phyloP scores from a whole-genome alignment of 176 grass and related monocot genomes.

The Carex kokanica region DNA sequence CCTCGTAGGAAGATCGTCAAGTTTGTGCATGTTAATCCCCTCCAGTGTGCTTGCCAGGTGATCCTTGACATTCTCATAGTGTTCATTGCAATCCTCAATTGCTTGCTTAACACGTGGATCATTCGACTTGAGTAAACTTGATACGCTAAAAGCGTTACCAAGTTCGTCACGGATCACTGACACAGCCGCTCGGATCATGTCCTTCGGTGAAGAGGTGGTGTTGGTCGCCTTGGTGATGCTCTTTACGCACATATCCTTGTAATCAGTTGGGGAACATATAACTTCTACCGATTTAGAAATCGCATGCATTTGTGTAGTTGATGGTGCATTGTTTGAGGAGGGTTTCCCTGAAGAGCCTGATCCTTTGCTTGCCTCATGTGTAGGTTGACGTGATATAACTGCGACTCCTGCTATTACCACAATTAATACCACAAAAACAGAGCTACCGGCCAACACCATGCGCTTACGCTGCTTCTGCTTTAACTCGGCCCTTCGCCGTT shows the following conservation, averaged over 20 bases:
- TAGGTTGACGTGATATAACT: slow-evolving; percentile 27
- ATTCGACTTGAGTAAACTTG: slow-evolving; percentile 44
- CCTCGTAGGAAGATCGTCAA: slow-evolving; percentile 38
- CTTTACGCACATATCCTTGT: slow-evolving; percentile 45
- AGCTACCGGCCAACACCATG: slow-evolving; percentile 48
- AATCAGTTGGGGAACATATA: slow-evolving; percentile 58
- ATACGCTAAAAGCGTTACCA: slow-evolving; percentile 43
- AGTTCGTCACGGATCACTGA: slow-evolving; percentile 46
- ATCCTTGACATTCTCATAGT: slow-evolving; percentile 38
- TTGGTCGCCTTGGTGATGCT: slow-evolving; percentile 52
- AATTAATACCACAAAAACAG: slow-evolving; percentile 38
- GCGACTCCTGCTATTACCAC: slow-evolving; percentile 36
- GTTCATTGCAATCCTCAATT: slow-evolving; percentile 62
- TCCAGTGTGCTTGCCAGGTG: slow-evolving; percentile 47
- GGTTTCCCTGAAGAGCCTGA: not conserved
- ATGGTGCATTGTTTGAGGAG: slow-evolving; percentile 10
- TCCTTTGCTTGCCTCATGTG: not conserved
- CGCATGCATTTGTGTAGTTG: not conserved
- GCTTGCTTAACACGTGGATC: slow-evolving; percentile 55
- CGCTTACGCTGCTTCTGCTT: slow-evolving; percentile 42
- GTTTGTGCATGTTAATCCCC: slow-evolving; percentile 31
- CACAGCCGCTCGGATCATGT: slow-evolving; percentile 45
- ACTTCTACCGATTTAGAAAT: slow-evolving; percentile 43
- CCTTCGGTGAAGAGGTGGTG: slow-evolving; percentile 47
- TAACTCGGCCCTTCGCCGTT: slow-evolving; percentile 67